Evolutionary conservation across 768 basidiomycete genomes (phyloP).

Genomic region (Amanita inopinata): DNA sequence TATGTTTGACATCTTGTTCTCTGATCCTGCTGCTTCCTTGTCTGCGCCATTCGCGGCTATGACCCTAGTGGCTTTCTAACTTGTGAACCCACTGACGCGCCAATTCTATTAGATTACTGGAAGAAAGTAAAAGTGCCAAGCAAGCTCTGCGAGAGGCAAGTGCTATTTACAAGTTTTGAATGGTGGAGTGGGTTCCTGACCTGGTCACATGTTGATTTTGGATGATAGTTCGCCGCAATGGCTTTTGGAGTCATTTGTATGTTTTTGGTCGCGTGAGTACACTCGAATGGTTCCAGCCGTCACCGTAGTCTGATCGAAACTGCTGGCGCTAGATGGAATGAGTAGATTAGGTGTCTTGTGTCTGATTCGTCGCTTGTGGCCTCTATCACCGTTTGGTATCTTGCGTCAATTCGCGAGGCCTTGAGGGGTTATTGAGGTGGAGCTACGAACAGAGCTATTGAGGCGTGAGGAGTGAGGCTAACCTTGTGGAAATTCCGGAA

Average conservation of each 20-base stretch:
- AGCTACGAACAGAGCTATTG: too few species aligned
- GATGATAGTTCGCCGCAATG: conserved; percentile 80
- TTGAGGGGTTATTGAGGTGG: too few species aligned
- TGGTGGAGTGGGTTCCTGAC: too few species aligned
- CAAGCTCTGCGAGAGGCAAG: conserved; percentile 88
- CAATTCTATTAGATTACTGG: conserved; percentile 48
- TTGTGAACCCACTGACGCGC: conserved; percentile 3
- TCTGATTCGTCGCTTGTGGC: too few species aligned
- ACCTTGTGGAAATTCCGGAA: too few species aligned
- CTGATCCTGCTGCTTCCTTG: too few species aligned
- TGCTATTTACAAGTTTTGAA: background rate
- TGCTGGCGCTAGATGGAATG: conserved; percentile 54
- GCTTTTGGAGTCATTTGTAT: conserved; percentile 84
- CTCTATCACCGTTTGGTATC: too few species aligned
- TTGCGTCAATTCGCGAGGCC: too few species aligned
- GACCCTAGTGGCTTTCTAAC: background rate
- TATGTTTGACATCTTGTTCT: conserved; percentile 2
- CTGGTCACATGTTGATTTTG: conserved; percentile 2
- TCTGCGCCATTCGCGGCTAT: too few species aligned
- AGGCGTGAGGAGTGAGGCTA: too few species aligned
- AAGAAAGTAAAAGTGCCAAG: conserved; percentile 78
- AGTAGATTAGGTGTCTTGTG: too few species aligned
- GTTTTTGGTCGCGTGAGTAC: conserved; percentile 82
- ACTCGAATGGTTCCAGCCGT: conserved; percentile 11
- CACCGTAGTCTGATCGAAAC: too few species aligned